phyloP scores from a whole-genome alignment of 148 eudicot species.

The Chenopodium quinoa region DNA sequence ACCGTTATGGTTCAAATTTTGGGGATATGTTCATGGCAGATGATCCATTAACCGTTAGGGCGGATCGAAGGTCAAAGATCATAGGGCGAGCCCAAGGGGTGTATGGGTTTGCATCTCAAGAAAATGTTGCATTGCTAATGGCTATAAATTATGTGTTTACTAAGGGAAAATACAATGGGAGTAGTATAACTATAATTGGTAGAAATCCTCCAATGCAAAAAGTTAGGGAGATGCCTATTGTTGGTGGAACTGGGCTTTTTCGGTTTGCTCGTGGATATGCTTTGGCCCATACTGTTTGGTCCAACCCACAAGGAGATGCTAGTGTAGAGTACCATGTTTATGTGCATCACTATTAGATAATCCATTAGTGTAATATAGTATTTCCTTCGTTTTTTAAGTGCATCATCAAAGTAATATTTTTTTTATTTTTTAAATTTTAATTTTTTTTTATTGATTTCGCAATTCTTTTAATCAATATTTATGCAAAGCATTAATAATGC shows the following conservation, averaged over 20 bases:
- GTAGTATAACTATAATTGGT: constrained; percentile 37
- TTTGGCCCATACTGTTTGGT: constrained; percentile 38
- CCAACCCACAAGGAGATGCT: constrained; percentile 30
- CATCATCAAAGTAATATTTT: too few species aligned
- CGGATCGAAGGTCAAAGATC: constrained; percentile 28
- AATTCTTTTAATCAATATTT: too few species aligned
- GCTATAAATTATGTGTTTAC: constrained; percentile 38
- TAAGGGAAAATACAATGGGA: constrained; percentile 49
- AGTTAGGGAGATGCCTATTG: constrained; percentile 49
- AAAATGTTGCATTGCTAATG: constrained; percentile 36
- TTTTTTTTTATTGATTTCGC: too few species aligned
- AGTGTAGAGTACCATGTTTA: constrained; percentile 42
- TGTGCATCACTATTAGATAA: constrained; percentile 23
- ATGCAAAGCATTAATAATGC: too few species aligned
- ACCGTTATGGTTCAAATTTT: neutral
- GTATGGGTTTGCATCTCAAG: constrained; percentile 34
- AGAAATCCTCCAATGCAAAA: constrained; percentile 26
- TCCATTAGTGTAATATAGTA: too few species aligned
- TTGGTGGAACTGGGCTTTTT: constrained; percentile 58
- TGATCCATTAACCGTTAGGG: constrained; percentile 41
- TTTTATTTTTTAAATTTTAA: too few species aligned
- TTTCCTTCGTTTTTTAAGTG: too few species aligned
- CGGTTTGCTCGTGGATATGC: constrained; percentile 48
- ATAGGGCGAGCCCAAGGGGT: constrained; percentile 54
- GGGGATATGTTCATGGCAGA: constrained; percentile 34